A percentile compares a stretch with the other conserved stretches of the same genome.
Conservation (phyloP, 805 yeast species). For the Zygoascus biomembranicola region DNA sequence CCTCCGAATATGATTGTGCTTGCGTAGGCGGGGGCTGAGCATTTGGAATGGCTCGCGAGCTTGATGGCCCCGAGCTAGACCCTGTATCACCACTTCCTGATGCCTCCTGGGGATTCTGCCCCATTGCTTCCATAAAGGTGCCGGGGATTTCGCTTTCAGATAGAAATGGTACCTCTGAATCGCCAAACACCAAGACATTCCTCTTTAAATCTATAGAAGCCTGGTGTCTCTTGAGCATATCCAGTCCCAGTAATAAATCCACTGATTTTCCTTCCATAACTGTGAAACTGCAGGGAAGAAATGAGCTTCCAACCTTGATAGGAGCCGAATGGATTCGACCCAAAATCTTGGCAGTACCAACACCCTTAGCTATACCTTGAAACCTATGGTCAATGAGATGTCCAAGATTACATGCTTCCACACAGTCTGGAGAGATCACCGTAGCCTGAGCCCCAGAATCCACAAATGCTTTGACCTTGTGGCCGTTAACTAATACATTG, state of each 20-base stretch:
- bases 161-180: conserved; percentile 62
- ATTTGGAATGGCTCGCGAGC: background rate
- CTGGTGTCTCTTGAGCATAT: conserved; percentile 81
- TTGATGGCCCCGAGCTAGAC: background rate
- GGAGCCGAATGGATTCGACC: conserved; percentile 91
- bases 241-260: conserved; percentile 80
- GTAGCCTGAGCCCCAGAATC: conserved; percentile 96
- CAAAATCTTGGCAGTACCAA: conserved; percentile 67
- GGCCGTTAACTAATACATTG: conserved; percentile 67
- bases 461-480: conserved; percentile 81
- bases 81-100: conserved; percentile 4
- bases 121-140: conserved; percentile 19
- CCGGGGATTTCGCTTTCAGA: conserved; percentile 62
- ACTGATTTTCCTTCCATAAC: conserved; percentile 49
- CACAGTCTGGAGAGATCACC: conserved; percentile 67
- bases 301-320: conserved; percentile 59
- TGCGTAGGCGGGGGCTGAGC: conserved; percentile 7
- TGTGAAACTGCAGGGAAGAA: conserved; percentile 59
- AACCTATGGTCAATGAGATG: conserved; percentile 73
- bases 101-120: conserved; percentile 16
- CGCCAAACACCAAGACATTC: conserved; percentile 63
- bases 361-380: conserved; percentile 81
- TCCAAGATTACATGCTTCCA: conserved; percentile 60
- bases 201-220: conserved; percentile 67
- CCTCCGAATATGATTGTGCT: conserved; percentile 25